A percentile compares a stretch with the other conserved stretches of the same genome.
Evolutionary conservation across 257 asterid genomes (phyloP).

Genomic region (Cynanchum wilfordii): DNA sequence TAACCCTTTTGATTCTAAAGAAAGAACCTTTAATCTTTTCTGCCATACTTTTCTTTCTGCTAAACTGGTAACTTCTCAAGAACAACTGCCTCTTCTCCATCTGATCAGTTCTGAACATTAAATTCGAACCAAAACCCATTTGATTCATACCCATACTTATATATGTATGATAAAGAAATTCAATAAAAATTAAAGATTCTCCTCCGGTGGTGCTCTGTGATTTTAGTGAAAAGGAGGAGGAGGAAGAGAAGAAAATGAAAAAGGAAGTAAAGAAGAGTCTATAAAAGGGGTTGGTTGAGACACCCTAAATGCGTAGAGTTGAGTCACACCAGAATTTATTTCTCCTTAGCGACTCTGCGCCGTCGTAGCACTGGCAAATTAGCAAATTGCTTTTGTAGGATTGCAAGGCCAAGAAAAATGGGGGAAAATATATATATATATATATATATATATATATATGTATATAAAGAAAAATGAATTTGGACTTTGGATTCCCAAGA

Average conservation of each 20-base stretch:
- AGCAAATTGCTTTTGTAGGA: not conserved
- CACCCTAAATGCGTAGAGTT: not conserved
- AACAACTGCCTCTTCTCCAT: conserved; percentile 74
- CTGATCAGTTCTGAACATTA: conserved; percentile 26
- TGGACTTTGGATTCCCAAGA: no score
- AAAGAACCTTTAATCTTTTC: conserved; percentile 51
- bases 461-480: no score
- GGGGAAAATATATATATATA: no score
- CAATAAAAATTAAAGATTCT: no score
- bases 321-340: conserved; percentile 1
- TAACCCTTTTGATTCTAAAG: conserved; percentile 45
- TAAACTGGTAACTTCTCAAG: conserved; percentile 79
- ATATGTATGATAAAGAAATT: no score
- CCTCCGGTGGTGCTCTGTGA: not conserved
- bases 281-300: conserved; percentile 1
- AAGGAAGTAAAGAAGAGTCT: not conserved
- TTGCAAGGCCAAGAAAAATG: not conserved
- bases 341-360: conserved; percentile 4
- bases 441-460: no score
- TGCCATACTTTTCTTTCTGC: conserved; percentile 53
- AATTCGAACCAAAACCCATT: conserved; percentile 20
- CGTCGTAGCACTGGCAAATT: not conserved
- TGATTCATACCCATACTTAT: conserved; percentile 26
- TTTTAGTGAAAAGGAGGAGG: not conserved
- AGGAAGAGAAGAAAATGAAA: not conserved